Evolutionary conservation across 805 yeast genomes (phyloP), one percentile per base, ranked within the genome.

Genomic region (Monosporozyma servazzii): DNA sequence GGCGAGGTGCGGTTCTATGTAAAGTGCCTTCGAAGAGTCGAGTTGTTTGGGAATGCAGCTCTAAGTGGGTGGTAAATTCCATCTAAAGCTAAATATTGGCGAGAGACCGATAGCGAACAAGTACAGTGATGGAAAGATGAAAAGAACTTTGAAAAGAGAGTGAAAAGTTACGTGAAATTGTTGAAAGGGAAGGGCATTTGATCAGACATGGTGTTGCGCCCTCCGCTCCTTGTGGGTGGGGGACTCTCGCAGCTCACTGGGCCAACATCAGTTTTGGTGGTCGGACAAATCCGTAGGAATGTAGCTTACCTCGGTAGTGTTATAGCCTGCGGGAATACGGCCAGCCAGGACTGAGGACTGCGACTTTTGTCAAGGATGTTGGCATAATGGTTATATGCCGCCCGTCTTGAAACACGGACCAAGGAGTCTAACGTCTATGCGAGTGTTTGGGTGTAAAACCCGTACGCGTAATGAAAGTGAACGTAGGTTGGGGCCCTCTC

Each of bases 401-500:
- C 33, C 33, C 33, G 33, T 30, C 33, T 30, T 30, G 33, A 30
- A 30, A 30, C 33, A 30, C 33, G 33, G 33, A 30, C 33, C 33
- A 30, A 30, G 33, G 33, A 30, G 33, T 30, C 33, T 30, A 30
- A 30, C 33, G 33, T 30, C 33, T 30, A 30, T 30, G 33, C 33
- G 33, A 30, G 33, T 30, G 33, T 30, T 30, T 30, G 33, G 33
- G 33, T 30, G 33, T 30, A 30, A 30, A 30, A 30, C 33, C 33
- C 33, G 33, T 30, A 30, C 33, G 33, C 33, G 33, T 30, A 30
- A 30, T 30, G 33, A 30, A 30, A 30, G 33, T 30, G 33, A 30
- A 30, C 33, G 33, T 30, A 30, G 33, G 33, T 30, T 30, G 33
- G 33, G 33, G 33, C 33, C 33, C 33, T 30, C 65, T 63, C 59